Conservation (phyloP, 805 yeast species). For the Saccharomycopsis javanensis region DNA sequence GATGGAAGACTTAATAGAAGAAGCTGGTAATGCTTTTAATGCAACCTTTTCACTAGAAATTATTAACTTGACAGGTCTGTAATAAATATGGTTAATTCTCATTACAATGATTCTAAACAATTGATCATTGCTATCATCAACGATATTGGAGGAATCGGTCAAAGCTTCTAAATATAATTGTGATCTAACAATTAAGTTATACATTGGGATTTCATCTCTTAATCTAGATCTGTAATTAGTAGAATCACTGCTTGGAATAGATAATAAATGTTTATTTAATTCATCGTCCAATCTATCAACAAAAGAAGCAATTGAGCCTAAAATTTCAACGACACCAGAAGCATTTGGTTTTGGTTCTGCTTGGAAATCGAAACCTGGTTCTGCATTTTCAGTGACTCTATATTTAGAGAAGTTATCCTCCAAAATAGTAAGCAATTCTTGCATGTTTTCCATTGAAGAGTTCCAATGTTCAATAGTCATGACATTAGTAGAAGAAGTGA, state of each 20-base stretch:
- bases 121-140: slow-evolving; percentile 37
- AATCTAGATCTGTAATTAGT: slow-evolving; percentile 64
- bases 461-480: slow-evolving; percentile 82
- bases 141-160: slow-evolving; percentile 29
- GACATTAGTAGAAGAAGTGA: slow-evolving; percentile 52
- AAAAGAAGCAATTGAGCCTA: slow-evolving; percentile 78
- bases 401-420: slow-evolving; percentile 50
- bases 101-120: slow-evolving; percentile 68
- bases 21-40: slow-evolving; percentile 45
- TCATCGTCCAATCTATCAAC: slow-evolving; percentile 95
- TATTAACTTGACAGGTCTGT: slow-evolving; percentile 75
- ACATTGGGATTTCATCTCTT: slow-evolving; percentile 74
- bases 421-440: slow-evolving; percentile 53
- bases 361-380: slow-evolving; percentile 60
- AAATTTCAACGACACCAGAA: slow-evolving; percentile 61
- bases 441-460: slow-evolving; percentile 51
- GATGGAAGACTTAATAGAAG: slow-evolving; percentile 21
- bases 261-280: slow-evolving; percentile 76
- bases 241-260: slow-evolving; percentile 76
- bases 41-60: slow-evolving; percentile 58
- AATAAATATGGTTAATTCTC: slow-evolving; percentile 87
- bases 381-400: slow-evolving; percentile 70
- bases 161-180: slow-evolving; percentile 76
- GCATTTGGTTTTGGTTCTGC: slow-evolving; percentile 55
- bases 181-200: slow-evolving; percentile 67